A percentile compares a stretch with the other conserved stretches of the same genome.
phyloP scores from a whole-genome alignment of 441 rosid species.

The Theobroma grandiflorum region DNA sequence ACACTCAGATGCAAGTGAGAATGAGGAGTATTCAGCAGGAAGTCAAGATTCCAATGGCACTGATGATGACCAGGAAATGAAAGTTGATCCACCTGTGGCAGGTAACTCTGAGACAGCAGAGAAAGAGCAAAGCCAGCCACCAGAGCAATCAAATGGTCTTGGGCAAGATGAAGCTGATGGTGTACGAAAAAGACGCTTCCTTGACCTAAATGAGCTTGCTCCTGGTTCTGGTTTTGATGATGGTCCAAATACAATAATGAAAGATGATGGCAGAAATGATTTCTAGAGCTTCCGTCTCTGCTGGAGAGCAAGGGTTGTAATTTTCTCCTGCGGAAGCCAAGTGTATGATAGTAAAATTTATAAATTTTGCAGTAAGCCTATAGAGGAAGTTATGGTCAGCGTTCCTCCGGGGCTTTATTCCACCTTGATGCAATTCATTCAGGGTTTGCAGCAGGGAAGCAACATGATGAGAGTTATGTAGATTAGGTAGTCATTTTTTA shows the following conservation, averaged over 20 bases:
- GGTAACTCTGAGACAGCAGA: slow-evolving; percentile 48
- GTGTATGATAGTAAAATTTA: slow-evolving; percentile 57
- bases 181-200: slow-evolving; percentile 71
- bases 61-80: slow-evolving; percentile 62
- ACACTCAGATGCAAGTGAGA: slow-evolving; percentile 71
- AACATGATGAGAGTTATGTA: slow-evolving; percentile 56
- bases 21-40: slow-evolving; percentile 67
- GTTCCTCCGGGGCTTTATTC: slow-evolving; percentile 50
- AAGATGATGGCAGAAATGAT: slow-evolving; percentile 72
- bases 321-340: slow-evolving; percentile 40
- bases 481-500: slow-evolving; percentile 75
- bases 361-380: slow-evolving; percentile 63
- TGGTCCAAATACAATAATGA: slow-evolving; percentile 70
- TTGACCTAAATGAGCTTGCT: slow-evolving; percentile 94
- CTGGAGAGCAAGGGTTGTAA: slow-evolving; percentile 42
- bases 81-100: slow-evolving; percentile 59
- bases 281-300: slow-evolving; percentile 54
- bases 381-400: slow-evolving; percentile 36
- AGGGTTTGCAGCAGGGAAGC: slow-evolving; percentile 49
- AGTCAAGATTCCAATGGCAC: slow-evolving; percentile 73
- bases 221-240: slow-evolving; percentile 95
- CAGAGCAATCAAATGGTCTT: slow-evolving; percentile 57
- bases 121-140: slow-evolving; percentile 54
- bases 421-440: slow-evolving; percentile 43
- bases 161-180: slow-evolving; percentile 69